phyloP scores from a whole-genome alignment of 179 eudicot genomes.

The Corrigiola litoralis region DNA sequence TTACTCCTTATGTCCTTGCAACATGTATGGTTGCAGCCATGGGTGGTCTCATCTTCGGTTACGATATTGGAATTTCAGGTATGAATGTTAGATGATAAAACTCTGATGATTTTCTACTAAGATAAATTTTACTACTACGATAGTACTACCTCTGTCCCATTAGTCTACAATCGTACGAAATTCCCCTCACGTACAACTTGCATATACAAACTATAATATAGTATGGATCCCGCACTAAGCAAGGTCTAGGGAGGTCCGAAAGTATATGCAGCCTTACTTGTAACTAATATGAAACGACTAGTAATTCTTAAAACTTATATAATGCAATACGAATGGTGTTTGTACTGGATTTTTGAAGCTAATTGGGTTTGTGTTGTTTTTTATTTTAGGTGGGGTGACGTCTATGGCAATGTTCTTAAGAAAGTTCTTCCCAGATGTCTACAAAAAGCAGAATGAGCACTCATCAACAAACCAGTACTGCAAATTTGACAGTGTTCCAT shows the following conservation, averaged over 20 bases:
- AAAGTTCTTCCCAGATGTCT: constrained; percentile 31
- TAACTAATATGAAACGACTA: too few relatives aligned
- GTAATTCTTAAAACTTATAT: too few relatives aligned
- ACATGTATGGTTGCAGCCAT: constrained; percentile 36
- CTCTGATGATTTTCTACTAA: too few relatives aligned
- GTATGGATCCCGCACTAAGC: neutral
- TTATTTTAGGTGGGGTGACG: constrained; percentile 37
- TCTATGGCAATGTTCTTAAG: constrained; percentile 31
- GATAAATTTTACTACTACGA: too few relatives aligned
- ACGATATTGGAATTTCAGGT: constrained; percentile 41
- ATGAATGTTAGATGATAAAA: too few relatives aligned
- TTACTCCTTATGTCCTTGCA: constrained; percentile 25
- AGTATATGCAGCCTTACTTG: neutral
- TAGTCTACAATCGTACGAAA: too few relatives aligned
- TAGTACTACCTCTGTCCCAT: neutral
- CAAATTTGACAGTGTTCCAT: constrained; percentile 33
- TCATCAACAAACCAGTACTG: constrained; percentile 31
- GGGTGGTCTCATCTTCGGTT: constrained; percentile 40
- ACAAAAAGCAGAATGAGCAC: constrained; percentile 19
- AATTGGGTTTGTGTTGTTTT: neutral
- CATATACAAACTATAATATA: too few relatives aligned
- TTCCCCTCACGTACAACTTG: too few relatives aligned
- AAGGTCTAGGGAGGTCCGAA: neutral
- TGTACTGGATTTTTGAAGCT: neutral
- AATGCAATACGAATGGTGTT: neutral